Evolutionary conservation across 345 rosid species (phyloP).

Genomic region (Eucalyptus cladocalyx): DNA sequence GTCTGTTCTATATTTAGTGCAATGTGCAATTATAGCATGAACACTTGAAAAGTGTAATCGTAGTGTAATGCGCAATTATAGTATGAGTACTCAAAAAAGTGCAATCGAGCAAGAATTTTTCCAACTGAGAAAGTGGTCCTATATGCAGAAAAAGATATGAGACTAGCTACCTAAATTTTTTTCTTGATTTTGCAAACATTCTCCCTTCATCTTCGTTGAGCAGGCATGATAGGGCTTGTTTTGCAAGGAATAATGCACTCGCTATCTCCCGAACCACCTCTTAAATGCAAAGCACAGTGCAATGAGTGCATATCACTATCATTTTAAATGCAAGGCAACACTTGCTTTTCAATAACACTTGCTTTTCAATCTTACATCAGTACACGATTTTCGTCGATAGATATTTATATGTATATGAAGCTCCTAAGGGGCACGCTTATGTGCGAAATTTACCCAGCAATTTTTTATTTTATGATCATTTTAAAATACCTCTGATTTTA

Average conservation of each 20-base stretch:
- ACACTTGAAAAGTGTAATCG: too few relatives aligned
- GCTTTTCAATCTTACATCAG: background rate
- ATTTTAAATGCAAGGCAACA: background rate
- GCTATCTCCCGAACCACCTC: background rate
- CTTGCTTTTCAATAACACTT: background rate
- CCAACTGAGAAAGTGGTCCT: background rate
- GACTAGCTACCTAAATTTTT: rapidly evolving
- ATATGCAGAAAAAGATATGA: background rate
- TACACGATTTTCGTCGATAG: background rate
- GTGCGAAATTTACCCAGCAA: background rate
- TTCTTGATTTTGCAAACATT: background rate
- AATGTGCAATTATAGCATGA: background rate
- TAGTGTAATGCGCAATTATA: background rate
- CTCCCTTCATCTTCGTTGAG: background rate
- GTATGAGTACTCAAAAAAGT: background rate
- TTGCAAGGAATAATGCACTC: background rate
- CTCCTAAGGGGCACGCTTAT: background rate
- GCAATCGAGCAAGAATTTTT: background rate
- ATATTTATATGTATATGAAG: background rate
- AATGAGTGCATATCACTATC: background rate
- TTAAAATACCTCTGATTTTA: background rate
- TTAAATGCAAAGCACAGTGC: background rate
- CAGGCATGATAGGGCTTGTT: background rate
- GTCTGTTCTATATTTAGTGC: background rate
- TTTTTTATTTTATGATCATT: background rate